phyloP scores from a whole-genome alignment of 495 filamentous ascomycete species.

The Durotheca rogersii region DNA sequence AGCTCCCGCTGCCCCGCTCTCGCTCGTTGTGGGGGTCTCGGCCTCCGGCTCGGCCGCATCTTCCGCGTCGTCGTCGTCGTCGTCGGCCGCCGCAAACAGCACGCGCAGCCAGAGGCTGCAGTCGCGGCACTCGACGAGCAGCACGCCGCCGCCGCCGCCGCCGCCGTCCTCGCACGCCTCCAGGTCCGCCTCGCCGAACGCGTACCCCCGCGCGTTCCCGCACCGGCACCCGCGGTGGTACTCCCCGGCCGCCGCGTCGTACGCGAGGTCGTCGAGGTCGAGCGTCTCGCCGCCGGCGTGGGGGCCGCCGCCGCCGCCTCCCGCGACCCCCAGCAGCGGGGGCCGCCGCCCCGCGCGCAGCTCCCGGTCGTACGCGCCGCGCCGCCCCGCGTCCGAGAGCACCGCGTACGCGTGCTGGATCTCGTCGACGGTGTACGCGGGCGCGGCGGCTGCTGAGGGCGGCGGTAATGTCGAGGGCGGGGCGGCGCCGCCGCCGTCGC shows the following conservation, averaged over 20 bases:
- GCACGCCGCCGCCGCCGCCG: slow-evolving; percentile 70
- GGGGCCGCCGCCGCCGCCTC: slow-evolving; percentile 42
- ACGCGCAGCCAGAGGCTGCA: slow-evolving; percentile 83
- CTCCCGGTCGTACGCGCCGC: slow-evolving; percentile 65
- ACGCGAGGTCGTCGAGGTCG: slow-evolving; percentile 67
- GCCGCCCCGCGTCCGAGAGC: slow-evolving; percentile 59
- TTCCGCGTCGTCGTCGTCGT: slow-evolving; percentile 39
- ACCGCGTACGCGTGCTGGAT: slow-evolving; percentile 75
- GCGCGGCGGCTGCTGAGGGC: slow-evolving; percentile 5
- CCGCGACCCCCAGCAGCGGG: slow-evolving; percentile 11
- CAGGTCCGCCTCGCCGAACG: slow-evolving; percentile 68
- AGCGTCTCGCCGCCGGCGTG: slow-evolving; percentile 73
- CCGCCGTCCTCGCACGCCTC: slow-evolving; percentile 63
- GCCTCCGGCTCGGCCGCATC: too few species aligned
- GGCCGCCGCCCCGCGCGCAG: slow-evolving; percentile 35
- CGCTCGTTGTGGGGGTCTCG: too few species aligned
- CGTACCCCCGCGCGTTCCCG: slow-evolving; percentile 72
- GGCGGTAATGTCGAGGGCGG: slow-evolving; percentile 16
- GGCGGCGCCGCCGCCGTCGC: slow-evolving; percentile 7
- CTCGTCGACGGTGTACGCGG: slow-evolving; percentile 66
- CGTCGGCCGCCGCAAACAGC: slow-evolving; percentile 64
- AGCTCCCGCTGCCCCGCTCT: slow-evolving; percentile 20
- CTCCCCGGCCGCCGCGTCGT: too few species aligned
- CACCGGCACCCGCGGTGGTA: slow-evolving; percentile 80
- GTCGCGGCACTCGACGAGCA: slow-evolving; percentile 74